phyloP scores from a whole-genome alignment of 495 filamentous ascomycete species.

The Umbilicaria muhlenbergii region DNA sequence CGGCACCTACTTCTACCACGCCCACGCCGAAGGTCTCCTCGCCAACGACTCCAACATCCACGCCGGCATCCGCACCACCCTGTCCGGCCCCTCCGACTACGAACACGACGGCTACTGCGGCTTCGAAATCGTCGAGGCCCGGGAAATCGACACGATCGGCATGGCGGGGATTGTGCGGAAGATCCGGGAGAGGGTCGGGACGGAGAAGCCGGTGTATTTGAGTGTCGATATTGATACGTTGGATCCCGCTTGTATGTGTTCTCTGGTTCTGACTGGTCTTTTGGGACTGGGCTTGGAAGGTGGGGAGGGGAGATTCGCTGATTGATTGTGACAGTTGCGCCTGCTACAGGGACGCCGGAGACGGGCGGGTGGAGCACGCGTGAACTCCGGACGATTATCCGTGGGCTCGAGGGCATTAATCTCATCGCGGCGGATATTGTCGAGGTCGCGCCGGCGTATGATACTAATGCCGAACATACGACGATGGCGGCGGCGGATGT shows the following conservation, averaged over 20 bases:
- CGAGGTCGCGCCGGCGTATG: slow-evolving; percentile 57
- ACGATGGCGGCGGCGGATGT: slow-evolving; percentile 53
- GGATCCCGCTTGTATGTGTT: slow-evolving; percentile 60
- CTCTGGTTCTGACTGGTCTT: not conserved
- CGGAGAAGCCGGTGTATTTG: slow-evolving; percentile 59
- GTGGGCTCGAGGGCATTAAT: slow-evolving; percentile 60
- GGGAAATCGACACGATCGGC: slow-evolving; percentile 68
- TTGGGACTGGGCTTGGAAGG: not conserved
- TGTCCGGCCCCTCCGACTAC: slow-evolving; percentile 57
- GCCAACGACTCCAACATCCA: slow-evolving; percentile 75
- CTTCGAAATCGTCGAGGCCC: slow-evolving; percentile 65
- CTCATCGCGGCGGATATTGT: slow-evolving; percentile 69
- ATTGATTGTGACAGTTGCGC: slow-evolving; percentile 34
- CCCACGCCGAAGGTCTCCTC: slow-evolving; percentile 54
- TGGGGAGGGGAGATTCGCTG: not conserved
- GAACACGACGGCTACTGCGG: slow-evolving; percentile 74
- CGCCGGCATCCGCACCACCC: slow-evolving; percentile 66
- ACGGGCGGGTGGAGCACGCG: slow-evolving; percentile 78
- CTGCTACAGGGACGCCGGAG: slow-evolving; percentile 76
- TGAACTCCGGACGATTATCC: slow-evolving; percentile 56
- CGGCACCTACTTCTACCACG: slow-evolving; percentile 68
- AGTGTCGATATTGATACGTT: slow-evolving; percentile 82
- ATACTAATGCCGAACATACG: slow-evolving; percentile 52
- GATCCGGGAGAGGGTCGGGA: slow-evolving; percentile 60
- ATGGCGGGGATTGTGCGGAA: slow-evolving; percentile 54